Base-by-base conservation (phyloP, 768 basidiomycete species). In the Pluteus cervinus region DNA sequence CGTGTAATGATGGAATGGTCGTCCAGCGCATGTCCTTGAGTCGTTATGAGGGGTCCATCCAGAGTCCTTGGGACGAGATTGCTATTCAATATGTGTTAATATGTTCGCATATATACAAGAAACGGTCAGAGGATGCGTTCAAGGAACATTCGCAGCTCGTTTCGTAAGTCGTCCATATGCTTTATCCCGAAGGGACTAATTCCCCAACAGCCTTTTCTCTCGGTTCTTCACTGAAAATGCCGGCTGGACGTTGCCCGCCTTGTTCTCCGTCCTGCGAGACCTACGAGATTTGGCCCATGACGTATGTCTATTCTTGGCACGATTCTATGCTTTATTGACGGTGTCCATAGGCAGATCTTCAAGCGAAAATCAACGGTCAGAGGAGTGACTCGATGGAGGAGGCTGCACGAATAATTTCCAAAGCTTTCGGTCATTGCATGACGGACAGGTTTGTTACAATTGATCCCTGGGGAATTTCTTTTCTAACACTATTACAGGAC, bases 341-440 rank as follows among this genome's bases (percentile, higher is more conserved):
- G n/a, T n/a, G n/a, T n/a, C n/a, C n/a, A n/a, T n/a, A 84, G 81
- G 79, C 81, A 29, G 81, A 84, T 48, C 56, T 70, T 14, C 70
- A 81, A 42, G 76, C 76, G 22, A 72, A 68, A 56, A 65, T 71
- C 33, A 71, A 75, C 44, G 61, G 61, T 33, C 69, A 81, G 45
- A 73, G 64, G 44, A 75, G 66, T 50, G 75, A 81, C 46, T 72
- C 73, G 49, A 82, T 90, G 76, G 90, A 96, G 49, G 88, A 90
- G 48, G 81, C 88, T 4, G 89, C 93, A 0, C 67, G 90, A 29
- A 74, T 79, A 10, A 87, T 92, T 39, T 83, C 86, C 25, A 93
- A 90, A 50, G 90, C 89, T 2, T 94, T 97, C 58, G 80, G 86
- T 22, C 73, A 76, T 45, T 96, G 93, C 55, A 75, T 96, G 55